Base-by-base conservation (phyloP, 331 rosid genomes). In the Pyrus hybrid region DNA sequence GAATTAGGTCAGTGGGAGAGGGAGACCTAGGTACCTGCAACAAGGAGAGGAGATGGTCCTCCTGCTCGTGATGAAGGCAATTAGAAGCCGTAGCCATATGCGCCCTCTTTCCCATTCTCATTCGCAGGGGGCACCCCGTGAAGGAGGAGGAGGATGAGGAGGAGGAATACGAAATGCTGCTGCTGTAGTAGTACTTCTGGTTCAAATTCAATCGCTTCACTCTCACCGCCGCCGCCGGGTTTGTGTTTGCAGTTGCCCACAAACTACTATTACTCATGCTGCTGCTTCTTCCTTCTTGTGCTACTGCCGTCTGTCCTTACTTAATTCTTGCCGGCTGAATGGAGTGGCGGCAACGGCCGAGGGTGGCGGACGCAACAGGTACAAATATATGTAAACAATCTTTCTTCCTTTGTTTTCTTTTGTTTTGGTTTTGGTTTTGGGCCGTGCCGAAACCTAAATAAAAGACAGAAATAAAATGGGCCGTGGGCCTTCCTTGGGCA, bases 1-100 rank as follows among this genome's bases (percentile, higher is more conserved):
- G 74, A 35, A 47, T 18, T 41, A 23, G 13, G 14, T 3, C 16
- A 21, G 30, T 4, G 18, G 18, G 11, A 13, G 21, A 25, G 28
- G 8, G 7, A 26, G 63, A 67, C 70, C 20, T 11, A 28, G 23
- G 13, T 22, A 79, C 88, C 88, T 85, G 85, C 68, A 89, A 76
- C 61, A 89, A 78, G 68, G 88, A 74, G 75, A 80, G 82, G 20
- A 89, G 77, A 45, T 89, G 91, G 35, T 87, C 86, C 74, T 74
- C 66, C 14, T 61, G 33, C 26, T 61, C 32, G 13, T 25, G 66
- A 57, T 57, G 26, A 57, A 57, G 28, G 63, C 63, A 57, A 57
- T 5, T 21, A 7, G 63, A 57, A 57, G 29, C 63, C 63, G 11
- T 8, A 10, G 14, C 28, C 63, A 57, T 28, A 28, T 6, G 68